Conservation (phyloP, 2,329 filamentous ascomycete genomes). For the Nothopassalora personata region DNA sequence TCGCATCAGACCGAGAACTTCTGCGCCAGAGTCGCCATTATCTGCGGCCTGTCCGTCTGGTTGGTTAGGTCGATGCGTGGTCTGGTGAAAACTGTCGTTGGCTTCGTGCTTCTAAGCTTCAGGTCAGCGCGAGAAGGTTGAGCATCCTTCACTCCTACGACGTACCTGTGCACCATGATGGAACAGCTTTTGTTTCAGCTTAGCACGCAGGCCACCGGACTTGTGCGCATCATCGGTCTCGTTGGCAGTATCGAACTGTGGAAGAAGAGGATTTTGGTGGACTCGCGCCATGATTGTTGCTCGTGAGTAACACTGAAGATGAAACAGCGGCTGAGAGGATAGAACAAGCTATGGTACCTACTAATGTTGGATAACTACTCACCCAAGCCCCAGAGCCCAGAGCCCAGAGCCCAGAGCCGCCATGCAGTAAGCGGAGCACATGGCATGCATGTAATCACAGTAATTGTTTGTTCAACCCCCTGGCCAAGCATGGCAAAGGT, state of each 20-base stretch:
- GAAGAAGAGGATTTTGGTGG: not conserved
- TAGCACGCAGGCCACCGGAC: not conserved
- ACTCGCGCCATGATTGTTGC: not conserved
- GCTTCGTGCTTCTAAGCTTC: not conserved
- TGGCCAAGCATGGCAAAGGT: not conserved
- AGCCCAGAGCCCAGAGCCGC: not conserved
- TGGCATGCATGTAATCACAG: not conserved
- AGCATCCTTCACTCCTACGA: not conserved
- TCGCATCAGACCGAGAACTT: slow-evolving; percentile 4
- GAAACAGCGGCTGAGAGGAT: not conserved
- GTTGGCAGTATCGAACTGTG: not conserved
- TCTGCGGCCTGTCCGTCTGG: not conserved
- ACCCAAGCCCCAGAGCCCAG: no score
- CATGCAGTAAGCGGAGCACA: not conserved
- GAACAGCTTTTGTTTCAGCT: not conserved
- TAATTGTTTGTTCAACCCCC: not conserved
- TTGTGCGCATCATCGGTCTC: not conserved
- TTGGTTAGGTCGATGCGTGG: not conserved
- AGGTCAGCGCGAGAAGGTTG: not conserved
- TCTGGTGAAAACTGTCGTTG: not conserved
- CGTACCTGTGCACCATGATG: not conserved
- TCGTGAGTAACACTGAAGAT: not conserved
- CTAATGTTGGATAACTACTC: no score
- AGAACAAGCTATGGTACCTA: no score
- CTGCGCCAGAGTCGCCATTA: not conserved